Evolutionary conservation across 2,329 filamentous ascomycete genomes (phyloP).

Genomic region (Fusarium begoniae): DNA sequence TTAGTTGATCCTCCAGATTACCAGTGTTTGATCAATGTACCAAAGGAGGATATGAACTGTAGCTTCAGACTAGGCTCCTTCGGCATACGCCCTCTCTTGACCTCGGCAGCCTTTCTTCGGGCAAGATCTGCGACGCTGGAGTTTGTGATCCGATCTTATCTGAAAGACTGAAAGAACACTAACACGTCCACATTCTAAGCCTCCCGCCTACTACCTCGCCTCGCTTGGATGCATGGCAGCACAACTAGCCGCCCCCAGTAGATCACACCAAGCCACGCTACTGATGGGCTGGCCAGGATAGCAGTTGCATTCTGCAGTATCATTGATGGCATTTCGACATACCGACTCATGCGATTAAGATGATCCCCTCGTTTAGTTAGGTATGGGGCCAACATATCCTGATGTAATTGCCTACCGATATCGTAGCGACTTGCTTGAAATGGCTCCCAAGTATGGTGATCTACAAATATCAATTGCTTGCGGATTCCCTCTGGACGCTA

Average conservation of each 20-base stretch:
- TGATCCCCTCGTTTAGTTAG: background rate
- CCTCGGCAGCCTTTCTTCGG: constrained; percentile 29
- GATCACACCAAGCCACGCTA: constrained; percentile 13
- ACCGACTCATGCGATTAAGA: constrained; percentile 15
- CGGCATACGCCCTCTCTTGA: constrained; percentile 6
- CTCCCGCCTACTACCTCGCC: background rate
- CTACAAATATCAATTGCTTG: background rate
- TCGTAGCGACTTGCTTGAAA: constrained; percentile 10
- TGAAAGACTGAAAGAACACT: background rate
- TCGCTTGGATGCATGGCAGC: constrained; percentile 24
- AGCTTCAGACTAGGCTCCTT: background rate
- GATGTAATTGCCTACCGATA: background rate
- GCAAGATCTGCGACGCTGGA: constrained; percentile 30
- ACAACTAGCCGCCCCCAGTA: background rate
- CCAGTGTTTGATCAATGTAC: background rate
- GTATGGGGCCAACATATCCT: background rate
- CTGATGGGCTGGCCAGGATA: background rate
- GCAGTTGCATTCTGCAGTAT: background rate
- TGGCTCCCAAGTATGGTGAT: constrained; percentile 6
- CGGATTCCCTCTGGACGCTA: background rate
- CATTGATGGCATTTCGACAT: constrained; percentile 1
- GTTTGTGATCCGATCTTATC: constrained; percentile 6
- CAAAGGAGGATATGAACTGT: background rate
- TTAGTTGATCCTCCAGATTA: background rate
- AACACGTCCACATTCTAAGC: background rate